phyloP scores from a whole-genome alignment of 2,329 filamentous ascomycete genomes.

The Daldinia sp. region DNA sequence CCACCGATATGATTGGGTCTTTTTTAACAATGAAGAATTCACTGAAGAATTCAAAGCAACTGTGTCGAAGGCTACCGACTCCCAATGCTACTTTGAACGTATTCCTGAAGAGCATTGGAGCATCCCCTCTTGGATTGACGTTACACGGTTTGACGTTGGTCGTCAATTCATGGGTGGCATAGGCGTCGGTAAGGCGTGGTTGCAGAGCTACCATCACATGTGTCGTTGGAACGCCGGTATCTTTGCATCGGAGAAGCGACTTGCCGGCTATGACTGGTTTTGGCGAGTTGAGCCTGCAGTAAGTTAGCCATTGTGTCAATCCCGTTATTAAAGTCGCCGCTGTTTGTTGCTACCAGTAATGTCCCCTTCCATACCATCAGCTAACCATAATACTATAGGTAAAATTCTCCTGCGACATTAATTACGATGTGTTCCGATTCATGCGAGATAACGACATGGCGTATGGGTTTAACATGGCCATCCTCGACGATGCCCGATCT shows the following conservation, averaged over 20 bases:
- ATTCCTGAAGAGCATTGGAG: conserved; percentile 84
- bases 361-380: background rate
- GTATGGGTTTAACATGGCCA: conserved; percentile 73
- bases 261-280: conserved; percentile 71
- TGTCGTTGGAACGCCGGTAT: conserved; percentile 86
- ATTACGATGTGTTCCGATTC: conserved; percentile 88
- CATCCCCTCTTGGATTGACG: conserved; percentile 77
- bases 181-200: conserved; percentile 74
- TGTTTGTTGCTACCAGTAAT: background rate
- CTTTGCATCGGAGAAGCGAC: conserved; percentile 82
- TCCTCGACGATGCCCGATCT: conserved; percentile 59
- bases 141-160: conserved; percentile 72
- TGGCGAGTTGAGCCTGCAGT: conserved; percentile 72
- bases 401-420: conserved; percentile 70
- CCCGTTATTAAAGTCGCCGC: background rate
- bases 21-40: conserved; percentile 86
- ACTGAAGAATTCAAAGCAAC: conserved; percentile 79
- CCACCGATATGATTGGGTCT: conserved; percentile 86
- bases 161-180: conserved; percentile 72
- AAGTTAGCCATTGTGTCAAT: conserved; percentile 49
- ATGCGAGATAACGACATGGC: conserved; percentile 87
- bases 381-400: conserved; percentile 56
- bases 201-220: conserved; percentile 79
- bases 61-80: conserved; percentile 76
- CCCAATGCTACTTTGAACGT: conserved; percentile 77